Base-by-base conservation (phyloP, 2,329 filamentous ascomycete genomes). In the Arthrobotrys pseudoclavata region DNA sequence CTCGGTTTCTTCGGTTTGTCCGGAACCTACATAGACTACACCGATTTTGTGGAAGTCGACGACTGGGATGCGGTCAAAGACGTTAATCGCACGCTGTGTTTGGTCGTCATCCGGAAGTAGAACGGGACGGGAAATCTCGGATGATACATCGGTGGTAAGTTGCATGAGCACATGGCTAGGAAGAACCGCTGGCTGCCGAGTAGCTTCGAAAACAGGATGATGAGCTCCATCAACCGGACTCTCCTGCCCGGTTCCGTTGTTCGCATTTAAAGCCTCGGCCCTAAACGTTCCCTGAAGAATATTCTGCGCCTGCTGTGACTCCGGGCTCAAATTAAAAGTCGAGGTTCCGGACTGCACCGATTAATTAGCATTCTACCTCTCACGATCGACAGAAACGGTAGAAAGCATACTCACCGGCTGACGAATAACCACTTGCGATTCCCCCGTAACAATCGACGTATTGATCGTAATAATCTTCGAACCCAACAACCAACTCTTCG, bases 21-120 rank as follows among this genome's bases (percentile, higher is more conserved):
- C 91, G 81, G 96, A 91, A 67, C 92, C 94, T 79, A 98, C 91
- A 83, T 97, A 99, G 47, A 99, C 90, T 22, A 99, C 91, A 15
- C 96, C 96, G 48, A 97, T 91, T 84, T 97, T 97, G 86, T 98
- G 94, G 5, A 94, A 94, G 83, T 99, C 96, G 3, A 99, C 91
- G 7, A 93, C 94, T 42, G 95, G 91, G 80, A 90, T 96, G 34
- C 91, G 90, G 83, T 99, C 96, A 83, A 99, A 96, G 12, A 89
- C 87, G 42, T 88, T 88, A 45, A 99, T 90, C 0, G 93, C 91
- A 80, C 95, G 89, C 86, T 84, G 79, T 79, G 82, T 83, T 47
- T 81, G 81, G 37, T 84, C 86, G 62, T 91, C 89, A 29, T 88
- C 85, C 0, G 94, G 93, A 5, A 98, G 86, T 0, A 91, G 89